Base-by-base conservation (phyloP, 2,329 filamentous ascomycete genomes). In the Zymoseptoria passerinii region DNA sequence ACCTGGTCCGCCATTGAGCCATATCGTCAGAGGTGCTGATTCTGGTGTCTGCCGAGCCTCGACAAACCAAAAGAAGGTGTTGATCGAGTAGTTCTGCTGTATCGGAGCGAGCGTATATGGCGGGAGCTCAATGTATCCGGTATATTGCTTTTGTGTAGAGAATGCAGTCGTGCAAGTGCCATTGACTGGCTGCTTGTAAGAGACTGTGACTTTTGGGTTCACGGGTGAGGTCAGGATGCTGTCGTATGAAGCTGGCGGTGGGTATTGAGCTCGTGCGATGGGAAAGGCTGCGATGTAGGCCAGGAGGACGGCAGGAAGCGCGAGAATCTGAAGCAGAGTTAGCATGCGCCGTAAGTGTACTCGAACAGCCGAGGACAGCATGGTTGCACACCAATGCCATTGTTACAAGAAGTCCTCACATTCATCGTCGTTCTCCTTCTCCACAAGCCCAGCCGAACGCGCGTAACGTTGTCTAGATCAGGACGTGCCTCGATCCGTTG, bases 141-240 rank as follows among this genome's bases (percentile, higher is more conserved):
- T 83, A 68, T 85, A 88, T 70, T 89, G 87, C 70, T 84, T 80
- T n/a, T 52, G 50, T 8, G 50, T 52, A 13, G 50, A 10, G 66
- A 87, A 88, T 7, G 81, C 82, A 1, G 87, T 89, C 52, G 76
- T 80, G 71, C 87, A 90, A 10, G 81, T 84, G 51, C 81, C 83
- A 7, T 76, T 71, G 4, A 81, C 78, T 2, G 81, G 81, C 40
- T 78, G 75, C 67, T 86, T 89, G 77, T 87, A 90, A 57, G 82
- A 81, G 68, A 90, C 82, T 59, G 81, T 85, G 68, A 90, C 82
- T 63, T 81, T 80, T 28, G 76, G 74, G 70, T 88, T 78, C 64
- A 87, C 75, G 2, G 85, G 83, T 18, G 86, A 88, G 27, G 72
- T 73, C 58, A 88, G 78, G 50, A 81, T 80, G 50, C 80, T 85